Conservation (phyloP, 78 protist genomes). For the Fonticula alba region DNA sequence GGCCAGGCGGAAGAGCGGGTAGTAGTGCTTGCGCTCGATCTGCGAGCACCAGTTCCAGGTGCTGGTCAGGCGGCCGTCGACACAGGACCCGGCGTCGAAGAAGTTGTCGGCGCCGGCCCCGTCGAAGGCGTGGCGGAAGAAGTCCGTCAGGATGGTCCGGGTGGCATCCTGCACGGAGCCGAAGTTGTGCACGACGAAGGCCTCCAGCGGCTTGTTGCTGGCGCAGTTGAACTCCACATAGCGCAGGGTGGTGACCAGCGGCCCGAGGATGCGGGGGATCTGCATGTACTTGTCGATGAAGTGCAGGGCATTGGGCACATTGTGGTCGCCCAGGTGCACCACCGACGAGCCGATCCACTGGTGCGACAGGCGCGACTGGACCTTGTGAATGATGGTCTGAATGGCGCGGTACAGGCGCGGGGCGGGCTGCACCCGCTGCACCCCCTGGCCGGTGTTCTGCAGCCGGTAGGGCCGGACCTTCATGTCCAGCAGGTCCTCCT, state of each 20-base stretch:
- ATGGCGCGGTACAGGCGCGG: slow-evolving; percentile 39
- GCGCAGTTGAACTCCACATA: not conserved
- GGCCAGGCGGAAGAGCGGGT: slow-evolving; percentile 40
- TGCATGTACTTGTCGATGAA: slow-evolving; percentile 84
- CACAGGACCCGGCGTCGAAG: slow-evolving; percentile 84
- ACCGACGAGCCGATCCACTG: slow-evolving; percentile 81
- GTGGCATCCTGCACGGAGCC: slow-evolving; percentile 12
- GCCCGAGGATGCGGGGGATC: slow-evolving; percentile 45
- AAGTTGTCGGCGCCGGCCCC: slow-evolving; percentile 48
- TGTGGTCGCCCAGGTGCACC: slow-evolving; percentile 81
- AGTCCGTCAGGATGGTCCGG: slow-evolving; percentile 56
- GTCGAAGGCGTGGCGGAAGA: slow-evolving; percentile 78
- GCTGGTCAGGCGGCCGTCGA: slow-evolving; percentile 80
- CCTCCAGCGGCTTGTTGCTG: slow-evolving; percentile 7
- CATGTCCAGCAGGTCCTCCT: slow-evolving; percentile 39
- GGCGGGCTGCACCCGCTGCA: slow-evolving; percentile 54
- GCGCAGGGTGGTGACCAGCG: slow-evolving; percentile 40
- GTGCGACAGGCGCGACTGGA: slow-evolving; percentile 34
- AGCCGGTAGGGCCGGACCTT: slow-evolving; percentile 12
- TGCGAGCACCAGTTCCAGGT: slow-evolving; percentile 84
- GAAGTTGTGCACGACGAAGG: slow-evolving; percentile 21
- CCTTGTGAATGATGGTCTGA: slow-evolving; percentile 21
- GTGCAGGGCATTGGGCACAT: slow-evolving; percentile 85
- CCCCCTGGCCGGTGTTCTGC: slow-evolving; percentile 74
- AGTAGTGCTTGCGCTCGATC: slow-evolving; percentile 49